Percentiles rank a stretch among this genome's conserved stretches.
These are phyloP conservation scores for Curvularia sp. DNA, from an alignment of 2,329 filamentous ascomycete genomes.

Conservation along the genomic window DNA sequence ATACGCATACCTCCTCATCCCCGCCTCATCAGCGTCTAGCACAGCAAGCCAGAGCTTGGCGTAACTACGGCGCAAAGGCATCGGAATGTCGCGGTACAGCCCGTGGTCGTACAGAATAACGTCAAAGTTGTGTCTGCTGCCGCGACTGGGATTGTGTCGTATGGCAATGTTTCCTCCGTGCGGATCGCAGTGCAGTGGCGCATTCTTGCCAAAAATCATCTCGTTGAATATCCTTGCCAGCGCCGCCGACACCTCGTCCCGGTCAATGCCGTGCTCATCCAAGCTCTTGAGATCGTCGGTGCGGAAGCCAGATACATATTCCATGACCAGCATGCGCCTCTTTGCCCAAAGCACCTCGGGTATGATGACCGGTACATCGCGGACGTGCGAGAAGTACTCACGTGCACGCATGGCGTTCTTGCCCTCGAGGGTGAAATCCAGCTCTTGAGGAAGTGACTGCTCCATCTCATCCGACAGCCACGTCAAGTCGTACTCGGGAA, in stretches of 20 bases:
- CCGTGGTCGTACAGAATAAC: conserved; percentile 97
- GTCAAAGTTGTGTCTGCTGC: conserved; percentile 79
- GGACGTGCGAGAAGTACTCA: conserved; percentile 78
- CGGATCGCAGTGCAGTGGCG: conserved; percentile 93
- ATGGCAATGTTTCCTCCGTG: conserved; percentile 97
- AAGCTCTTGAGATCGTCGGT: conserved; percentile 89
- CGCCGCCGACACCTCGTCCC: conserved; percentile 92
- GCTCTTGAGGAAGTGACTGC: conserved; percentile 83
- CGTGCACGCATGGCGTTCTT: conserved; percentile 80
- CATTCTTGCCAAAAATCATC: conserved; percentile 94
- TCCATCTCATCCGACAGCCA: conserved; percentile 97
- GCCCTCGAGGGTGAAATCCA: conserved; percentile 88
- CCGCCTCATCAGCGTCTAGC: conserved; percentile 82
- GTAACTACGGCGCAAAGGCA: conserved; percentile 79
- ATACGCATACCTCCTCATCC: conserved; percentile 87
- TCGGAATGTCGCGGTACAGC: conserved; percentile 89
- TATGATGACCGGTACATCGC: conserved; percentile 81
- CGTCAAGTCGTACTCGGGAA: conserved; percentile 96
- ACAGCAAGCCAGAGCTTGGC: conserved; percentile 98
- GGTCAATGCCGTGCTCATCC: conserved; percentile 84
- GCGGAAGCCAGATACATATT: conserved; percentile 83
- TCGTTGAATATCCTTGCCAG: conserved; percentile 96
- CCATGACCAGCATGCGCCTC: conserved; percentile 92
- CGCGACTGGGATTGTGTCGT: conserved; percentile 70
- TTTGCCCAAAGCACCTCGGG: conserved; percentile 90